A percentile compares a stretch with the other conserved stretches of the same genome.
phyloP scores from a whole-genome alignment of 805 yeast genomes.

The Candida takata region DNA sequence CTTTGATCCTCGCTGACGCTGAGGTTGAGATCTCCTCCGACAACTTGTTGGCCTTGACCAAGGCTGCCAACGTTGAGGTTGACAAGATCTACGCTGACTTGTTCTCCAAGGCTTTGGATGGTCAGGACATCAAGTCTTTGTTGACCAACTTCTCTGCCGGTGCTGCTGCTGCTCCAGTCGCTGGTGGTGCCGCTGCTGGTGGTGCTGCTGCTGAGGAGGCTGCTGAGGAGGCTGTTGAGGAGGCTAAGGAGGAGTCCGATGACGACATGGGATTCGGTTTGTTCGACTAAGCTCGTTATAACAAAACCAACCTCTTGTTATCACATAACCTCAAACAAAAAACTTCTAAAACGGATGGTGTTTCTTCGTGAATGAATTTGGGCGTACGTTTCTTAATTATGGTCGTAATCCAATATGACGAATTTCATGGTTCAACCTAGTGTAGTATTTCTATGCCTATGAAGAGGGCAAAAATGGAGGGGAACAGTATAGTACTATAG shows the following conservation, averaged over 20 bases:
- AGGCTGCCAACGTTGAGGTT: slow-evolving; percentile 78
- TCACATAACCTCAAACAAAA: too few species aligned
- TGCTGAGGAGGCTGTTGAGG: slow-evolving; percentile 55
- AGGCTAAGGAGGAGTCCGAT: slow-evolving; percentile 46
- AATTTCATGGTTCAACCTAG: slow-evolving; percentile 1
- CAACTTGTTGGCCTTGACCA: slow-evolving; percentile 69
- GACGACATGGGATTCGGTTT: slow-evolving; percentile 94
- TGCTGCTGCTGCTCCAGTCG: slow-evolving; percentile 69
- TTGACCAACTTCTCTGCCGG: slow-evolving; percentile 63
- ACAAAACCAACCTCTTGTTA: background rate
- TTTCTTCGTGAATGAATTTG: background rate
- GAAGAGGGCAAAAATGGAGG: too few species aligned
- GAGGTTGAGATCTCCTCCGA: slow-evolving; percentile 82
- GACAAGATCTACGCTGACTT: slow-evolving; percentile 83
- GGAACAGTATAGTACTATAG: too few species aligned
- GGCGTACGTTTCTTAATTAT: slow-evolving; percentile 1
- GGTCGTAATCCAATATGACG: slow-evolving; percentile 1
- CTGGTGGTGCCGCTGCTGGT: slow-evolving; percentile 56
- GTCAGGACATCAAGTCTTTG: slow-evolving; percentile 77
- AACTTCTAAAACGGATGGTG: background rate
- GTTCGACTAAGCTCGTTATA: slow-evolving; percentile 55
- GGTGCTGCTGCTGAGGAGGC: slow-evolving; percentile 58
- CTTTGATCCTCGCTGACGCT: slow-evolving; percentile 89
- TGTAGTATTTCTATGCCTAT: too few species aligned
- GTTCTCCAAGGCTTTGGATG: slow-evolving; percentile 81